Base-by-base conservation (phyloP, 805 yeast genomes). In the Zygoascus ofunaensis region DNA sequence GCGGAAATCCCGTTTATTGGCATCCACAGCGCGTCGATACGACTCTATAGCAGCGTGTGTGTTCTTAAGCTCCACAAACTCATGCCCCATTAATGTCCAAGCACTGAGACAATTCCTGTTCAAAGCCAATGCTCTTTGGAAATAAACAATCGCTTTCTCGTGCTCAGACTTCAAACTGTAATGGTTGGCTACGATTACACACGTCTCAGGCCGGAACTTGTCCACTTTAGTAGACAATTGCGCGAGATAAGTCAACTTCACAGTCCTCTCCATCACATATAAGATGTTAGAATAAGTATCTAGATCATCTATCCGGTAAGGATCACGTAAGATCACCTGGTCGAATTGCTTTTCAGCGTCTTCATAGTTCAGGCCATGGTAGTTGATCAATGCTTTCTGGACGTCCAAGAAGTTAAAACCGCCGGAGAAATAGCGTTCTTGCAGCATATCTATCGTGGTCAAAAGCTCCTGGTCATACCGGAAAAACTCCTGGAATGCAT, bases 81-180 rank as follows among this genome's bases (percentile, higher is more conserved):
- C 99, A 63, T 92, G 99, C 8, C 99, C 99, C 96, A 92, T 87
- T 46, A 92, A 69, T 0, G 97, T 92, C 97, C 97, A 92, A 0
- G 97, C 97, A 50, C 87, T 77, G 17, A 87, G 68, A 54, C 94
- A 86, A 53, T 77, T 77, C 49, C 82, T 77, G 59, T 87, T 84
- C 48, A 92, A 69, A 0, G 85, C 76, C 33, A 92, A 67, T 0
- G 98, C 98, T 44, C 97, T 72, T 54, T 87, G 82, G 58, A 89
- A 92, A 63, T 87, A 87, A 78, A 82, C 78, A 48, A 92, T 86
- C 0, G 99, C 94, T 63, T 84, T 85, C 60, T 87, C 97, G 63
- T 92, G 98, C 54, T 92, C 95, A 49, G 87, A 85, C 54, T 83
- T 80, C 62, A 92, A 73, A 30, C 95, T 84, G 62, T 89, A 89